Evolutionary conservation across 2,329 filamentous ascomycete genomes (phyloP).

Genomic region (Fusarium sp.): DNA sequence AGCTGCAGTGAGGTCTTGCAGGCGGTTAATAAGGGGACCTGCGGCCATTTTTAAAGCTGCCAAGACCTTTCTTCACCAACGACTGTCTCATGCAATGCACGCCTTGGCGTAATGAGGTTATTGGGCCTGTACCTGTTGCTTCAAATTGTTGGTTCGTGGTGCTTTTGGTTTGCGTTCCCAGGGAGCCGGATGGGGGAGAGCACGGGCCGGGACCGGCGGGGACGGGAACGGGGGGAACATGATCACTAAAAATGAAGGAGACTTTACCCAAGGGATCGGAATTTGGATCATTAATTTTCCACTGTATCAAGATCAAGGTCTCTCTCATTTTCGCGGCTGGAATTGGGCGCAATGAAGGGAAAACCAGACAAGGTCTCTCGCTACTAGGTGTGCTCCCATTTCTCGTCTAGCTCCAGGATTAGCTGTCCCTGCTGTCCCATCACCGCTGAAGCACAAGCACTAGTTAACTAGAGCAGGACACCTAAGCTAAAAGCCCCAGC

Average conservation of each 20-base stretch:
- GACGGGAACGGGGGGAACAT: not conserved
- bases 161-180: slow-evolving; percentile 1
- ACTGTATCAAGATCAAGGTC: not conserved
- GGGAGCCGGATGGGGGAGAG: not conserved
- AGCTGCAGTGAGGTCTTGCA: not conserved
- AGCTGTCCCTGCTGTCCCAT: not conserved
- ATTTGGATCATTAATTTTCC: slow-evolving; percentile 26
- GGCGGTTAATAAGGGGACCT: not conserved
- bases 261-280: not conserved
- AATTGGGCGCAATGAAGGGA: not conserved
- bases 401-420: not conserved
- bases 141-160: not conserved
- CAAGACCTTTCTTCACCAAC: not conserved
- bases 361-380: not conserved
- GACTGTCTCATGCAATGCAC: not conserved
- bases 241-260: not conserved
- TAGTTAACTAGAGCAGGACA: too few relatives aligned
- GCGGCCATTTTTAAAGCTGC: slow-evolving; percentile 16
- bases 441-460: not conserved
- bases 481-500: not conserved
- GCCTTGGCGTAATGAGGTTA: not conserved
- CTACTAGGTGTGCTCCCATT: not conserved
- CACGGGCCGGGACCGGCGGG: slow-evolving; percentile 9
- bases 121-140: not conserved
- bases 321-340: not conserved